These are phyloP conservation scores for Paraurostyla sp. DNA, from an alignment of 73 alveolate species.

Conservation along the genomic window DNA sequence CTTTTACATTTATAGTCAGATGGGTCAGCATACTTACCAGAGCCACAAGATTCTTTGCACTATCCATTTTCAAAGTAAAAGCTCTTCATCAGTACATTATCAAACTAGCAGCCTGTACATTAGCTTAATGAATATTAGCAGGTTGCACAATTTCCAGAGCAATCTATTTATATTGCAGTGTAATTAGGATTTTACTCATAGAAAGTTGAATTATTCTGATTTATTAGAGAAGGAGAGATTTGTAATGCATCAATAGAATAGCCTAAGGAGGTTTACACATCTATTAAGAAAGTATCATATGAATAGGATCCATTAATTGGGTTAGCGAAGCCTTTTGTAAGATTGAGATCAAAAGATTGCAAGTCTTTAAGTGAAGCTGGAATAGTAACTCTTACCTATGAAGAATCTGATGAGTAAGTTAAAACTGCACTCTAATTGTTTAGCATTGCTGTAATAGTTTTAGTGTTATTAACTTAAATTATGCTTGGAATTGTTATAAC, in stretches of 20 bases:
- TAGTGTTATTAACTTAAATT: not conserved
- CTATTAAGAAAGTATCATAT: not conserved
- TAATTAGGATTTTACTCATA: not conserved
- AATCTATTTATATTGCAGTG: not conserved
- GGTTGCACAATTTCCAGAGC: constrained; percentile 34
- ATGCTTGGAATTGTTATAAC: not conserved
- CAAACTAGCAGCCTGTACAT: constrained; percentile 8
- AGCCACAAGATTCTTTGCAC: not conserved
- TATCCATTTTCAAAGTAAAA: not conserved
- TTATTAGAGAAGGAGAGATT: not conserved
- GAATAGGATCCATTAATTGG: constrained; percentile 45
- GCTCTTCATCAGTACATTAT: not conserved
- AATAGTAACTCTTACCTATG: not conserved
- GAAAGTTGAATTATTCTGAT: not conserved
- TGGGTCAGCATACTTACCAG: constrained; percentile 4
- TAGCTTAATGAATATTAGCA: not conserved
- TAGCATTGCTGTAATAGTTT: not conserved
- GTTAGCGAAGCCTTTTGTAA: not conserved
- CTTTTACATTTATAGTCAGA: not conserved
- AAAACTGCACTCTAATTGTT: not conserved
- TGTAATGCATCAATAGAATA: not conserved
- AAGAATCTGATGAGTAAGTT: not conserved
- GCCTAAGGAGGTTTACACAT: not conserved
- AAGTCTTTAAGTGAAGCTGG: not conserved
- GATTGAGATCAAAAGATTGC: not conserved